phyloP scores from a whole-genome alignment of 495 filamentous ascomycete genomes.

The Hypoxylon fragiforme region DNA sequence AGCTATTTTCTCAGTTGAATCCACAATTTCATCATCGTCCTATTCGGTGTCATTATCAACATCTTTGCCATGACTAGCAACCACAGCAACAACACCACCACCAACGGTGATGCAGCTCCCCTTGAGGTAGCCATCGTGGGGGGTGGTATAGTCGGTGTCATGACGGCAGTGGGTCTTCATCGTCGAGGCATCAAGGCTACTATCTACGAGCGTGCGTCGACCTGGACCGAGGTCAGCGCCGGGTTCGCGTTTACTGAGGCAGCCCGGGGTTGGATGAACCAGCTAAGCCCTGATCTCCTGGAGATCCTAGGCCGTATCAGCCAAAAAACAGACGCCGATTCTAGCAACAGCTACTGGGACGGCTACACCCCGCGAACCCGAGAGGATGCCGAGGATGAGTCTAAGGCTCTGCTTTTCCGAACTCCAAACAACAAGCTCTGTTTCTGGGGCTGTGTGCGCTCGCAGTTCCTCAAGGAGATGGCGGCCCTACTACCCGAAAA shows the following conservation, averaged over 20 bases:
- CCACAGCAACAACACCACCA: no score
- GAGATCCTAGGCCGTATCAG: conserved; percentile 10
- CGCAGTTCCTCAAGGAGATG: conserved; percentile 57
- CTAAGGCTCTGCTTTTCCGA: conserved; percentile 33
- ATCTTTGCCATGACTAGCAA: no score
- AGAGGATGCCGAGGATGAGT: conserved; percentile 1
- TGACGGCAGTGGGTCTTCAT: conserved; percentile 43
- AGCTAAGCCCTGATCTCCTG: background rate
- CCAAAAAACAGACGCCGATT: background rate
- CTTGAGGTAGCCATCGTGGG: conserved; percentile 44
- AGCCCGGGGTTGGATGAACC: conserved; percentile 32
- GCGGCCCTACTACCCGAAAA: conserved; percentile 50
- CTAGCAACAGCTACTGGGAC: conserved; percentile 39
- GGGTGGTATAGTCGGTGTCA: conserved; percentile 46
- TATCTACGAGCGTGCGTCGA: conserved; percentile 46
- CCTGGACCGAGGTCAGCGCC: conserved; percentile 46
- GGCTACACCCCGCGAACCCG: conserved; percentile 35
- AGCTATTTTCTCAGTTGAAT: no score
- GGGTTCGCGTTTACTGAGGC: conserved; percentile 49
- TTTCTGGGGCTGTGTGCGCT: conserved; percentile 51
- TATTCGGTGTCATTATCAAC: no score
- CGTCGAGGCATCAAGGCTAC: conserved; percentile 34
- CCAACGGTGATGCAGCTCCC: background rate
- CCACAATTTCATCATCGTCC: no score
- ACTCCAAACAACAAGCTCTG: conserved; percentile 37